Evolutionary conservation across 75 land plant species (phyloP).

Genomic region (Cupressus sempervirens): DNA sequence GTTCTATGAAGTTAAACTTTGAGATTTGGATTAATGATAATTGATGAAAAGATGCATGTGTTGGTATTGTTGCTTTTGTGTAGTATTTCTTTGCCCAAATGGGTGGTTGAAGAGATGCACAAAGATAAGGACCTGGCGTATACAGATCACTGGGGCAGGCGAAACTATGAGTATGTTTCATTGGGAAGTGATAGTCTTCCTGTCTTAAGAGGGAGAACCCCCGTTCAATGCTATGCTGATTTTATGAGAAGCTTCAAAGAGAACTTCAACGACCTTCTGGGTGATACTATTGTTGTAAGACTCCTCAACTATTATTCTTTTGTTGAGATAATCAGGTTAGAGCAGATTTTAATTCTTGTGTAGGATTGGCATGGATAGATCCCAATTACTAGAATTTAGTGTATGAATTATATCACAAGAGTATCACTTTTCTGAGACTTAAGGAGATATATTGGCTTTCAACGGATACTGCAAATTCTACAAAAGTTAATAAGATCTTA

Average conservation of each 20-base stretch:
- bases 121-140: conserved; percentile 20
- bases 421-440: background rate
- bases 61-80: background rate
- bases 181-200: conserved; percentile 24
- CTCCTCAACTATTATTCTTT: background rate
- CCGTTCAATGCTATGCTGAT: conserved; percentile 23
- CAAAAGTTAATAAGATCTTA: too few species aligned
- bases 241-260: conserved; percentile 29
- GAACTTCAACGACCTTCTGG: conserved; percentile 13
- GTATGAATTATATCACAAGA: background rate
- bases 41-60: background rate
- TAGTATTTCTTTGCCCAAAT: conserved; percentile 24
- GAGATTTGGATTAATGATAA: background rate
- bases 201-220: conserved; percentile 23
- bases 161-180: conserved; percentile 21
- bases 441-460: background rate
- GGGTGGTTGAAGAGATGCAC: conserved; percentile 21
- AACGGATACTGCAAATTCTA: background rate
- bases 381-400: background rate
- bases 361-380: background rate
- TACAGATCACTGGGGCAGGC: conserved; percentile 12
- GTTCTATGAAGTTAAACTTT: background rate
- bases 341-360: background rate
- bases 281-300: conserved; percentile 22
- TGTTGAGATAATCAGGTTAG: background rate